Base-by-base conservation (phyloP, 768 basidiomycete genomes). In the Hericium alpestre region DNA sequence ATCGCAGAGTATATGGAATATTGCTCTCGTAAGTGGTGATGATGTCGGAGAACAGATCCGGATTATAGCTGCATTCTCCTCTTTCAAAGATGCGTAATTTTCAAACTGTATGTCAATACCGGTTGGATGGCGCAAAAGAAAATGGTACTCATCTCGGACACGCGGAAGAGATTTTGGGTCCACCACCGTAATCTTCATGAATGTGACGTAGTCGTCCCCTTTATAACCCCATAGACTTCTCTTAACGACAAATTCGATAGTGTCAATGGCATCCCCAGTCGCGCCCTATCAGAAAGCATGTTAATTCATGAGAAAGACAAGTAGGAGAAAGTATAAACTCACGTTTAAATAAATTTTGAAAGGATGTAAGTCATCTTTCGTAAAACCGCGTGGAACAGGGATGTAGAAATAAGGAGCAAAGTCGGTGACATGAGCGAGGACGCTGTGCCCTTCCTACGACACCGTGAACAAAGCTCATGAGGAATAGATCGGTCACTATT, bases 371-470 rank as follows among this genome's bases (percentile, higher is more conserved):
- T 97, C 93, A 16, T 79, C 76, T 37, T 77, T 73, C 32, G 75
- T 72, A 61, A 97, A 93, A 0, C 93, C 93, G 16, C 87, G 80
- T 37, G 96, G 96, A 32, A 86, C 81, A 3, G 90, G 77, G 43
- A 98, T 72, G 64, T 93, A 99, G 70, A 99, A 96, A 70, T 99
- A 98, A 0, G 96, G 95, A 51, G 83, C 70, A 67, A 96, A 97
- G 38, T 83, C 83, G 2, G 78, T 84, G 52, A 99, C 78, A 59
- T 87, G 81, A 2, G 85, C 86, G 15, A 97, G 77, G 1, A 98
- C 89, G 56, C 94, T 97, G 67, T 98, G 81, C 0, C 95, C 95
- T 1, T 74, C 77, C 89, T 94, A 57, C 16, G 16, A 47, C 8
- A 7, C 32, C 32, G 32, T 32, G 32, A 10, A 32, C 32, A 32